A percentile compares a stretch with the other conserved stretches of the same genome.
These are phyloP conservation scores for Candida endomychidarum DNA, from an alignment of 805 yeast genomes.

Conservation along the genomic window DNA sequence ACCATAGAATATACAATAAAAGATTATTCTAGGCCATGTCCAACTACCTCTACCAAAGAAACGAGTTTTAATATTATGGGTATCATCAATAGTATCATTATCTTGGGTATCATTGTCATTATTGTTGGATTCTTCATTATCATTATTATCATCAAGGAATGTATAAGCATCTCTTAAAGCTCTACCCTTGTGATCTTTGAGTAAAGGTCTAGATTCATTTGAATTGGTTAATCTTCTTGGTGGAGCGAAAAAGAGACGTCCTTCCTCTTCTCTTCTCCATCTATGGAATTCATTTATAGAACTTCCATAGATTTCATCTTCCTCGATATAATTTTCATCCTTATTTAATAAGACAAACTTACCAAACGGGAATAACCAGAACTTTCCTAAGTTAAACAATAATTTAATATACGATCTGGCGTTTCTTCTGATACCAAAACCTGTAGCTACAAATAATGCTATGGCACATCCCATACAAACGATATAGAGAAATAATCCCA, in stretches of 20 bases:
- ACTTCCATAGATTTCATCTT: constrained; percentile 88
- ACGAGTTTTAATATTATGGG: constrained; percentile 47
- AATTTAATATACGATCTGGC: constrained; percentile 63
- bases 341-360: constrained; percentile 75
- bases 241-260: constrained; percentile 79
- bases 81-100: constrained; percentile 16
- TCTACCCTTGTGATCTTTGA: constrained; percentile 45
- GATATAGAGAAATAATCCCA: constrained; percentile 63
- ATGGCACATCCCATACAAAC: constrained; percentile 53
- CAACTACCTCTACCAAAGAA: constrained; percentile 91
- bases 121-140: constrained; percentile 21
- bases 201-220: constrained; percentile 35
- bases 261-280: constrained; percentile 82
- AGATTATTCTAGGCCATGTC: constrained; percentile 79
- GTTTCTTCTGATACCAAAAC: constrained; percentile 45
- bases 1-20: constrained; percentile 68
- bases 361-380: constrained; percentile 84
- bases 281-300: constrained; percentile 78
- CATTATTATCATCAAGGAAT: constrained; percentile 29
- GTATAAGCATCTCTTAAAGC: constrained; percentile 38
- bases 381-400: constrained; percentile 62
- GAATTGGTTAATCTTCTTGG: constrained; percentile 41
- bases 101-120: constrained; percentile 6
- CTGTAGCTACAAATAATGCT: constrained; percentile 42
- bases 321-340: constrained; percentile 78